A percentile compares a stretch with the other conserved stretches of the same genome.
These are phyloP conservation scores for Aspergillus baeticus DNA, from an alignment of 495 filamentous ascomycete species.

Conservation along the genomic window DNA sequence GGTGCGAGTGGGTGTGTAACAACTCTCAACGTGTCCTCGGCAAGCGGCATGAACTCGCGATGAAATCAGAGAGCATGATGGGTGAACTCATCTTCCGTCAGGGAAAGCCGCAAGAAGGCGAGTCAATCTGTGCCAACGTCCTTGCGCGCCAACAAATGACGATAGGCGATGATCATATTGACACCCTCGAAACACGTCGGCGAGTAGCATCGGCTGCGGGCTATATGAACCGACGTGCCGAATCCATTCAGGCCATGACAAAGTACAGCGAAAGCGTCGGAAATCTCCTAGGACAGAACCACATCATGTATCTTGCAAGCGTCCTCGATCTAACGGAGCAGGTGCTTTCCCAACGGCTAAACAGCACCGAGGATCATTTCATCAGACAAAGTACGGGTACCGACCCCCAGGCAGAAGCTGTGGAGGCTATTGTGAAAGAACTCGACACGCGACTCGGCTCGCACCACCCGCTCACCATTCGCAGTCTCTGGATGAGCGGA, in stretches of 20 bases:
- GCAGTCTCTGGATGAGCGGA: slow-evolving; percentile 28
- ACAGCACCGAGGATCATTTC: slow-evolving; percentile 3
- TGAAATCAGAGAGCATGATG: slow-evolving; percentile 36
- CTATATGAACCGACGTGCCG: slow-evolving; percentile 21
- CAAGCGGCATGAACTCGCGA: slow-evolving; percentile 29
- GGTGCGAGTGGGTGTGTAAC: slow-evolving; percentile 35
- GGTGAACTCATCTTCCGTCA: slow-evolving; percentile 29
- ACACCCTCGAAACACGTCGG: slow-evolving; percentile 34
- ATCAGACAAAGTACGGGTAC: slow-evolving; percentile 18
- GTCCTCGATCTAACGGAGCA: slow-evolving; percentile 29
- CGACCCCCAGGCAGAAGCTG: slow-evolving; percentile 12
- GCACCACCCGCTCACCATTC: slow-evolving; percentile 27
- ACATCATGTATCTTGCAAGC: slow-evolving; percentile 27
- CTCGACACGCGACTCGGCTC: slow-evolving; percentile 22
- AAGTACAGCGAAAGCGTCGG: slow-evolving; percentile 25
- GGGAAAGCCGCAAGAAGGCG: slow-evolving; percentile 31
- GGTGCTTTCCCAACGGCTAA: slow-evolving; percentile 22
- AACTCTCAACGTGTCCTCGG: slow-evolving; percentile 33
- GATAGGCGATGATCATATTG: slow-evolving; percentile 36
- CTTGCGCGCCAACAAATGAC: slow-evolving; percentile 40
- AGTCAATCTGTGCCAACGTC: slow-evolving; percentile 37
- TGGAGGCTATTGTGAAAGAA: slow-evolving; percentile 22
- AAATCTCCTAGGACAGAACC: slow-evolving; percentile 30
- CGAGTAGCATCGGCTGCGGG: slow-evolving; percentile 30
- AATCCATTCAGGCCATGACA: slow-evolving; percentile 26